Evolutionary conservation across 305 asterid species (phyloP).

Genomic region (Fraxinus latifolia): DNA sequence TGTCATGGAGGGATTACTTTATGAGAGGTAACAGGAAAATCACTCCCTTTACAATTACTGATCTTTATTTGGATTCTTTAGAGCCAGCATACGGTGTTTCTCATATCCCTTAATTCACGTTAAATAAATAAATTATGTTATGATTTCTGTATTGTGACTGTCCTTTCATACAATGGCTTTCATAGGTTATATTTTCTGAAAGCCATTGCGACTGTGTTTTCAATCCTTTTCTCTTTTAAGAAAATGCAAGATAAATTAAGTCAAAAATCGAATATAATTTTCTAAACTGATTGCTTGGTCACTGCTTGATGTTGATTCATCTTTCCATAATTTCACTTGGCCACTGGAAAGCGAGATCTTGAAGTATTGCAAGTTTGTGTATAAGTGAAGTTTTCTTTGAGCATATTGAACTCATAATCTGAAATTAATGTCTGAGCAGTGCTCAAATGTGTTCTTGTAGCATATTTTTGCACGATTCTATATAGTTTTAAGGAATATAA

Average conservation of each 20-base stretch:
- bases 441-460: neutral
- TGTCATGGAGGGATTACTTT: constrained; percentile 92
- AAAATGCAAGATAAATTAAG: neutral
- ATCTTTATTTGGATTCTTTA: neutral
- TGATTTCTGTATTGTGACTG: neutral
- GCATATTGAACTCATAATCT: neutral
- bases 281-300: neutral
- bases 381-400: neutral
- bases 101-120: neutral
- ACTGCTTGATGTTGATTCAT: neutral
- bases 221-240: constrained; percentile 15
- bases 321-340: neutral
- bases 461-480: neutral
- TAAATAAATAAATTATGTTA: neutral
- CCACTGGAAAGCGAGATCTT: neutral
- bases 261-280: neutral
- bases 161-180: neutral
- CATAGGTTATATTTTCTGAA: constrained; percentile 2
- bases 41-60: neutral
- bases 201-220: constrained; percentile 4
- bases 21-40: constrained; percentile 56
- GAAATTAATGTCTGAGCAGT: neutral
- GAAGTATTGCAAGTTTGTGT: neutral
- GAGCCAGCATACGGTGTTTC: neutral
- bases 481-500: neutral